Base-by-base conservation (phyloP, 805 yeast species). In the Sugiyamaella lignohabitans region DNA sequence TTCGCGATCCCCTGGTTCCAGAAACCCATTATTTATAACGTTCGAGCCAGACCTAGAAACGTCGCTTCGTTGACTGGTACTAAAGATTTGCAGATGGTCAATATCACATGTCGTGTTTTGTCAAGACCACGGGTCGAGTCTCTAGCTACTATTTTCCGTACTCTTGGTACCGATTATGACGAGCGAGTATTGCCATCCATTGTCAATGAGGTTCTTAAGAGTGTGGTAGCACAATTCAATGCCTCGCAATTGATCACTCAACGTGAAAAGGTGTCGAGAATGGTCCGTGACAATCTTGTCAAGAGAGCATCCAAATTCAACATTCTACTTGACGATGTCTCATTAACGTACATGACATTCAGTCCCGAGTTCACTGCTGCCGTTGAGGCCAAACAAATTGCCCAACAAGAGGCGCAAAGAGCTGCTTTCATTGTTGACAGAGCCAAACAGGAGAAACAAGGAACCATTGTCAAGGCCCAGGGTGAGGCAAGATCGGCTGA, bases 401-500 rank as follows among this genome's bases (percentile, higher is more conserved):
- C 98, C 23, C 98, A 93, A 68, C 98, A 93, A 73, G 98, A 93
- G 65, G 98, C 98, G 18, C 97, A 93, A 70, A 82, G 95, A 67
- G 98, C 98, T 5, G 97, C 98, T 0, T 93, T 89, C 58, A 74
- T 93, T 38, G 98, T 93, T 45, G 98, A 93, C 67, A 87, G 88
- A 65, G 98, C 98, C 5, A 80, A 86, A 59, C 98, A 93, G 69
- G 98, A 93, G 71, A 93, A 93, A 67, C 98, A 93, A 69, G 95
- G 94, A 64, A 75, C 87, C 72, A 95, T 93, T 53, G 97, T 93
- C 48, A 87, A 84, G 67, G 98, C 98, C 10, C 86, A 87, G 66
- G 98, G 98, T 79, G 98, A 93, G 71, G 98, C 98, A 55, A 81
- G 87, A 64, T 85, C 96, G 45, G 98, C 98, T 29, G 95, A 89